A percentile compares a stretch with the other conserved stretches of the same genome.
Evolutionary conservation across 2,329 filamentous ascomycete genomes (phyloP).

Genomic region (Alternaria hordeiaustralica): DNA sequence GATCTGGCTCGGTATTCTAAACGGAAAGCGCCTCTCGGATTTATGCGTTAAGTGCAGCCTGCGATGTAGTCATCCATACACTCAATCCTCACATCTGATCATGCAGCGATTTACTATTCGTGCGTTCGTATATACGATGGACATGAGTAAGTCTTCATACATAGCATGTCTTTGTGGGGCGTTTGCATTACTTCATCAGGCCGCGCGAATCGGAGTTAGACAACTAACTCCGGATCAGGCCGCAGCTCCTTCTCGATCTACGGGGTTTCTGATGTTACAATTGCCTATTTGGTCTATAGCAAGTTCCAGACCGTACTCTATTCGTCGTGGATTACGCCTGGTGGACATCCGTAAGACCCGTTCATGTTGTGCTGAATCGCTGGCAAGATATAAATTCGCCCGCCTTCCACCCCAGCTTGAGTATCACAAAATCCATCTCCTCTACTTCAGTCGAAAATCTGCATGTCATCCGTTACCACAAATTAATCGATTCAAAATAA

Average conservation of each 20-base stretch:
- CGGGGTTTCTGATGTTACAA: not conserved
- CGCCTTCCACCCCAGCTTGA: not conserved
- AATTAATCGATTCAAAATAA: not conserved
- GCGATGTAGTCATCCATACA: not conserved
- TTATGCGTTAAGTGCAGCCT: not conserved
- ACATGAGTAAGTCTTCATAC: not conserved
- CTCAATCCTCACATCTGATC: not conserved
- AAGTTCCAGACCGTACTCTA: not conserved
- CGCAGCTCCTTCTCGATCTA: not conserved
- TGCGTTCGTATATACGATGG: not conserved
- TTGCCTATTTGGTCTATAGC: not conserved
- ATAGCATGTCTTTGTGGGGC: not conserved
- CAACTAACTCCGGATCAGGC: not conserved
- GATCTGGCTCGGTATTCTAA: not conserved
- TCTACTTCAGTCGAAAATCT: not conserved
- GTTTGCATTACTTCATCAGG: not conserved
- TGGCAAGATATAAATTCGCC: not conserved
- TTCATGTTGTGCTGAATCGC: not conserved
- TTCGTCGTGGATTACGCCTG: not conserved
- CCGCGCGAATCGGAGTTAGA: not conserved
- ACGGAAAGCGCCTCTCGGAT: not conserved
- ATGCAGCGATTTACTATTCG: not conserved
- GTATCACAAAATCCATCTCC: not conserved
- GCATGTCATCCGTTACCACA: not conserved
- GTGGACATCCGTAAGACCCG: not conserved